These are phyloP conservation scores for Amanita phalloides DNA, from an alignment of 768 basidiomycete genomes.

Conservation along the genomic window DNA sequence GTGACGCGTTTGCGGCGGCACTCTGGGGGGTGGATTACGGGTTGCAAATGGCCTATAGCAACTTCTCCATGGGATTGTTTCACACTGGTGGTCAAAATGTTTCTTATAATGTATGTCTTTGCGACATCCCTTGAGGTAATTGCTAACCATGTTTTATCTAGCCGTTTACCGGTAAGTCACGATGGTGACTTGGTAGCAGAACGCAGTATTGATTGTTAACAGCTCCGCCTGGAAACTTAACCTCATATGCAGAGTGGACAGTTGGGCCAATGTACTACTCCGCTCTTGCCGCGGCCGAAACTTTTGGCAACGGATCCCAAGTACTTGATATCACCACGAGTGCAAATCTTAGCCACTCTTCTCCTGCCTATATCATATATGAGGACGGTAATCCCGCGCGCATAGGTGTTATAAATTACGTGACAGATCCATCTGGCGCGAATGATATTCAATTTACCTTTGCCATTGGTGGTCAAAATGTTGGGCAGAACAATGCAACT, in stretches of 20 bases:
- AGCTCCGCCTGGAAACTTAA: conserved; percentile 48
- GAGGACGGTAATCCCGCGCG: conserved; percentile 52
- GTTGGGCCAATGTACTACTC: conserved; percentile 72
- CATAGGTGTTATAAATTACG: conserved; percentile 64
- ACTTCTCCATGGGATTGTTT: conserved; percentile 43
- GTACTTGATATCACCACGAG: conserved; percentile 55
- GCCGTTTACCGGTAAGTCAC: conserved; percentile 43
- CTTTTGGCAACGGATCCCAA: conserved; percentile 52
- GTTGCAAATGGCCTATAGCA: conserved; percentile 49
- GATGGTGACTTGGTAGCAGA: not conserved
- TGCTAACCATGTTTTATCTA: conserved; percentile 26
- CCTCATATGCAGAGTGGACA: conserved; percentile 58
- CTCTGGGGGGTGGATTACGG: conserved; percentile 59
- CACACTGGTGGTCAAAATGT: conserved; percentile 61
- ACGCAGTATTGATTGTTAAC: conserved; percentile 24
- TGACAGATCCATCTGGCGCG: conserved; percentile 47
- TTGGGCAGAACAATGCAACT: conserved; percentile 42
- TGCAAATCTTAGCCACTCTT: conserved; percentile 38
- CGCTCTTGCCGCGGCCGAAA: conserved; percentile 59
- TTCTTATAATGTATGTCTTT: conserved; percentile 49
- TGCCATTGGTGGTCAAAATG: conserved; percentile 36
- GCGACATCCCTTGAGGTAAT: conserved; percentile 11
- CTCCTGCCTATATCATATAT: conserved; percentile 66
- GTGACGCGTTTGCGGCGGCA: conserved; percentile 51
- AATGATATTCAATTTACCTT: conserved; percentile 35